Conservation (phyloP, 2,329 filamentous ascomycete genomes). For the Xylaria sp. region DNA sequence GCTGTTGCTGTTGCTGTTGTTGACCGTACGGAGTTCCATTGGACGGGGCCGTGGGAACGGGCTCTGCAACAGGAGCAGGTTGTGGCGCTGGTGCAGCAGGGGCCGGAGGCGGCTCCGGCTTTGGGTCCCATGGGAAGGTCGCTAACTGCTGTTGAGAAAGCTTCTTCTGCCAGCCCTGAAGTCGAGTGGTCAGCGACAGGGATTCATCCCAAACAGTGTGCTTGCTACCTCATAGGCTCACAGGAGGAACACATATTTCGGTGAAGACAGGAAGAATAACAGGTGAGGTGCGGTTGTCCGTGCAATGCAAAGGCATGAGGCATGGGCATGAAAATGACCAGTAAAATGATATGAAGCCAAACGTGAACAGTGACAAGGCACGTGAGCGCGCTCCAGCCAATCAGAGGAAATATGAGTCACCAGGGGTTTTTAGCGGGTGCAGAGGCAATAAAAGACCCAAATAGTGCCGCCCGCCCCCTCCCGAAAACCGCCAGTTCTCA, state of each 20-base stretch:
- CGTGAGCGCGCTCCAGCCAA: slow-evolving; percentile 26
- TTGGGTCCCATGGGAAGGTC: slow-evolving; percentile 92
- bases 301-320: slow-evolving; percentile 3
- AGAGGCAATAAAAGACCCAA: slow-evolving; percentile 57
- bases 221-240: background rate
- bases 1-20: slow-evolving; percentile 26
- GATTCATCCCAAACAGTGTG: background rate
- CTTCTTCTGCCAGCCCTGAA: slow-evolving; percentile 91
- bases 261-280: background rate
- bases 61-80: slow-evolving; percentile 26
- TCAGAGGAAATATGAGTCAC: slow-evolving; percentile 19
- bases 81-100: slow-evolving; percentile 41
- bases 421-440: slow-evolving; percentile 19
- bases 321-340: slow-evolving; percentile 7
- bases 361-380: slow-evolving; percentile 26
- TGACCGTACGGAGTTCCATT: slow-evolving; percentile 36
- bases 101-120: slow-evolving; percentile 62
- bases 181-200: slow-evolving; percentile 19
- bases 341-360: slow-evolving; percentile 23
- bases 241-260: background rate
- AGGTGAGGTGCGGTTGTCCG: slow-evolving; percentile 2
- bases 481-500: slow-evolving; percentile 43
- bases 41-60: slow-evolving; percentile 20
- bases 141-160: slow-evolving; percentile 83
- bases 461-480: slow-evolving; percentile 55